Evolutionary conservation across 495 filamentous ascomycete species (phyloP), one percentile per base, ranked within the genome.

Genomic region (Rhypophila decipiens): DNA sequence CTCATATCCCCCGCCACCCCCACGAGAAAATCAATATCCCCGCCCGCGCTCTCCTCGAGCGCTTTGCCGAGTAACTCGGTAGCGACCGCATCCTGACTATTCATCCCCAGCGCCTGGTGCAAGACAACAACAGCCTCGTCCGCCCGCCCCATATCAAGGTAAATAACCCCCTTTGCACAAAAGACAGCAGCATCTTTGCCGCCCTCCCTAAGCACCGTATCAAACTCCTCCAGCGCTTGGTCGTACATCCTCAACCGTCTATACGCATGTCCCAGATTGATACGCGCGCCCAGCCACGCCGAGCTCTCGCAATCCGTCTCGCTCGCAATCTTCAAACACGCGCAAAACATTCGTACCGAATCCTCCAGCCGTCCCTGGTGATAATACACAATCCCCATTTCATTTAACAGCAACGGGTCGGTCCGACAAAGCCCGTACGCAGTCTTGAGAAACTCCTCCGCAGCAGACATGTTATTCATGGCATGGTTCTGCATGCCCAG

Each of bases 401-500:
- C 93, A 63, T 99, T 97, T 17, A 99, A 75, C 4, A 99, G 77
- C 7, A 97, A 70, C 3, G 93, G 94, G 53, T 99, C 93, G 19
- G 78, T 77, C 60, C 81, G 70, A 72, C 83, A 82, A 50, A 89
- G 78, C 10, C 67, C 67, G 65, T 90, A 90, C 1, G 94, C 93
- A 2, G 88, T 86, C 56, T 83, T 88, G 17, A 97, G 79, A 63
- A 95, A 96, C 64, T 99, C 91, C 50, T 95, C 86, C n/a, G 93
- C 94, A 0, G 96, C 74, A 2, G 83, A 85, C 81, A 96, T 86
- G 58, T 99, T 95, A 64, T 95, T 93, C 57, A 97, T 74, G 39
- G 90, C 87, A 36, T 96, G 80, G 64, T 97, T 93, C 66, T 99
- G 93, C 93, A 99, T 99, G 7, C 93, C 93, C 7, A 99, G 70